These are phyloP conservation scores for Macrophomina pseudophaseolina DNA, from an alignment of 2,329 filamentous ascomycete genomes.

Conservation along the genomic window DNA sequence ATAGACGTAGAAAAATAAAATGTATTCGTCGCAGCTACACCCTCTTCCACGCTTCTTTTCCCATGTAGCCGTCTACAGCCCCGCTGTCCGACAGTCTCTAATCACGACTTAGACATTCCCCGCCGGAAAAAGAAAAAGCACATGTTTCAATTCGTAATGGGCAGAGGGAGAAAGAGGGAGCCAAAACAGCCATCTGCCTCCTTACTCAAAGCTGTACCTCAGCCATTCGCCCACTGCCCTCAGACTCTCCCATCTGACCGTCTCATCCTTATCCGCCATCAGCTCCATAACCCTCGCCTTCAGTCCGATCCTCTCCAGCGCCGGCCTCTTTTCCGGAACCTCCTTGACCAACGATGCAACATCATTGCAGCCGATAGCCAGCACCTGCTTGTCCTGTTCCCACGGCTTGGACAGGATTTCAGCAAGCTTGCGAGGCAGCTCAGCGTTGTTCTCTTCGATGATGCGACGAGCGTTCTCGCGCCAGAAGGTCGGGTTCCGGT, in stretches of 20 bases:
- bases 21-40: constrained; percentile 2
- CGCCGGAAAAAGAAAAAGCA: not conserved
- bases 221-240: constrained; percentile 81
- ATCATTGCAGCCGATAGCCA: constrained; percentile 93
- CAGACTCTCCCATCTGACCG: constrained; percentile 90
- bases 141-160: not conserved
- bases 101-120: not conserved
- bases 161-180: not conserved
- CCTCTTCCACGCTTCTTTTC: not conserved
- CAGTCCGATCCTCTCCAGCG: constrained; percentile 81
- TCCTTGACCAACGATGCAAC: constrained; percentile 87
- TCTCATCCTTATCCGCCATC: constrained; percentile 88
- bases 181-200: not conserved
- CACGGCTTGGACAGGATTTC: constrained; percentile 82
- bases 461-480: constrained; percentile 88
- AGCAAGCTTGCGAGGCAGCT: constrained; percentile 78
- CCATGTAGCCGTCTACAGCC: not conserved
- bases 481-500: constrained; percentile 88
- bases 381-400: constrained; percentile 83
- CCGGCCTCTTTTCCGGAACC: constrained; percentile 79
- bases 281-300: constrained; percentile 91
- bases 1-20: not conserved
- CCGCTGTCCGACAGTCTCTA: constrained; percentile 3
- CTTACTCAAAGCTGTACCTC: constrained; percentile 61
- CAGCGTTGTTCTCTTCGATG: constrained; percentile 80